These are phyloP conservation scores for Phialophora macrospora DNA, from an alignment of 2,329 filamentous ascomycete genomes.

Conservation along the genomic window DNA sequence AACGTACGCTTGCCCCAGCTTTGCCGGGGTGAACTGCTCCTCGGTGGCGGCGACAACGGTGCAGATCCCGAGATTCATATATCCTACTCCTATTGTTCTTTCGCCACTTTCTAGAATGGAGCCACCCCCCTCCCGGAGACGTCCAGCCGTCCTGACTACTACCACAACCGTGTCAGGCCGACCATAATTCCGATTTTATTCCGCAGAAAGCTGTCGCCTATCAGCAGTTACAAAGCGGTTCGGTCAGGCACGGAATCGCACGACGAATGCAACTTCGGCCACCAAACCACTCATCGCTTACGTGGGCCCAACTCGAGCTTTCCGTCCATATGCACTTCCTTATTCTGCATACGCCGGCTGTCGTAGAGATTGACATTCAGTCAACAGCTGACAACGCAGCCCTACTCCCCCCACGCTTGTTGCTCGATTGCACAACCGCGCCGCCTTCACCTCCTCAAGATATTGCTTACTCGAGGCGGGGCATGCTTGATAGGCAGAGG, in stretches of 20 bases:
- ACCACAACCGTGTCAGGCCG: no score
- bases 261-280: no score
- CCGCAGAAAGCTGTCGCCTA: not conserved
- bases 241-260: not conserved
- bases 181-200: not conserved
- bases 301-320: no score
- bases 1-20: not conserved
- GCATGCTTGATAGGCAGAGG: no score
- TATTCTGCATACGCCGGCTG: no score
- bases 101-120: not conserved
- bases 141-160: not conserved
- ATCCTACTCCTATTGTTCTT: no score
- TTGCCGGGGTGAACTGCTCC: not conserved
- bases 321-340: no score
- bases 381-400: not conserved
- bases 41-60: not conserved
- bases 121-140: not conserved
- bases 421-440: not conserved
- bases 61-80: not conserved
- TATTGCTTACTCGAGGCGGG: not conserved
- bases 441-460: not conserved
- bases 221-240: not conserved
- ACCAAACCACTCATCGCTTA: no score
- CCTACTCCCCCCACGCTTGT: not conserved
- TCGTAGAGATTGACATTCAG: not conserved